Base-by-base conservation (phyloP, 1,284 basidiomycete genomes). In the Albatrellus sp. region DNA sequence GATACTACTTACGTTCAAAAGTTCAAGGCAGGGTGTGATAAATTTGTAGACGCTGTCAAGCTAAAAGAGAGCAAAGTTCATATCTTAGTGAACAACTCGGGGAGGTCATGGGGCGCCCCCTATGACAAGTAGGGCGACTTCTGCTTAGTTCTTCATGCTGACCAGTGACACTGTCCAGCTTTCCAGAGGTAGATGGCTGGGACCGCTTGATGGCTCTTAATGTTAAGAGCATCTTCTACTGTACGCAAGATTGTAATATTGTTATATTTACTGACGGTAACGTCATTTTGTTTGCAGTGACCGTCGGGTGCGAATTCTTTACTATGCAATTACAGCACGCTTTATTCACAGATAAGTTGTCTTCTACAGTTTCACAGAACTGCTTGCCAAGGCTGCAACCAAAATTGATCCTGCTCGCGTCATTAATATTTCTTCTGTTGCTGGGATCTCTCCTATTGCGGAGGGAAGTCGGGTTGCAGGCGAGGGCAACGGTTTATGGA, bases 161-260 rank as follows among this genome's bases (percentile, higher is more conserved):
- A 41, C 29, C 16, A 24, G 16, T 6, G 10, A 32, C 16, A 8
- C 6, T 17, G 7, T 12, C 13, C 38, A 64, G 62, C 54, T 80
- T 89, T 50, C 86, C 87, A 0, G 82, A 85, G 58, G 73, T 75
- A 49, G 78, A 75, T 49, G 89, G 90, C 1, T 92, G 90, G 90
- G 88, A 92, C 55, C 77, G 80, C 31, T 66, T 90, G 31, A 73
- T 89, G 59, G 73, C 75, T 13, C 70, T 88, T 42, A 90, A 90
- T 53, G 80, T 89, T 40, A 90, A 90, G 66, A 77, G 79, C 50
- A 68, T 84, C 33, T 90, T 86, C 55, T 90, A 87, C 60, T 67
- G 84, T 86, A 46, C 46, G 78, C 63, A 3, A 11, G 6, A 24
- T 43, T 30, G 30, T 42, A 32, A 40, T 17, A 32, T 38, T 40